phyloP scores from a whole-genome alignment of 2,329 filamentous ascomycete species.

The Aureobasidium sp. region DNA sequence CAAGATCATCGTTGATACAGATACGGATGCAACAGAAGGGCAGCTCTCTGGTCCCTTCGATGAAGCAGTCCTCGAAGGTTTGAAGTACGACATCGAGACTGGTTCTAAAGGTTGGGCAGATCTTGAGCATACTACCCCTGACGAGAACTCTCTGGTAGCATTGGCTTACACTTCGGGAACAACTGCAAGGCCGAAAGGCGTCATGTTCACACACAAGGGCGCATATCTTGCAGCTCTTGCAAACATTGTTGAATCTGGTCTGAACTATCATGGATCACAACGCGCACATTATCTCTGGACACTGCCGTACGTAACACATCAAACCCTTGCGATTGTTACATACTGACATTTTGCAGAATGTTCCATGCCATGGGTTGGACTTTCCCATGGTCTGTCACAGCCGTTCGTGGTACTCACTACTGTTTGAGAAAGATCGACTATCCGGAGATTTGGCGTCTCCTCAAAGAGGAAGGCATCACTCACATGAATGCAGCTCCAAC shows the following conservation, averaged over 20 bases:
- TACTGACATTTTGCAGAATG: constrained; percentile 43
- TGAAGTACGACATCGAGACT: constrained; percentile 60
- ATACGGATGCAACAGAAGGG: constrained; percentile 71
- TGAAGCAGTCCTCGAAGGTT: constrained; percentile 71
- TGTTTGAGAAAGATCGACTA: constrained; percentile 95
- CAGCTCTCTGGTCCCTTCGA: constrained; percentile 74
- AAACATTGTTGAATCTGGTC: constrained; percentile 80
- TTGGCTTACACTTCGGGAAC: constrained; percentile 93
- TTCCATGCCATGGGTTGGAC: constrained; percentile 56
- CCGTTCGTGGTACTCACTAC: constrained; percentile 88
- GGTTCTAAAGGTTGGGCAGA: constrained; percentile 69
- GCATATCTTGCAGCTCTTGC: constrained; percentile 76
- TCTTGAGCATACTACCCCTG: constrained; percentile 59
- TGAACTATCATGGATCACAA: constrained; percentile 59
- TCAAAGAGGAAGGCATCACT: constrained; percentile 81
- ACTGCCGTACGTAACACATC: constrained; percentile 47
- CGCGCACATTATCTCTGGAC: constrained; percentile 71
- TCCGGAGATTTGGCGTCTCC: constrained; percentile 77
- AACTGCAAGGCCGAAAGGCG: constrained; percentile 84
- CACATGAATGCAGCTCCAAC: constrained; percentile 96
- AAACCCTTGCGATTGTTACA: neutral
- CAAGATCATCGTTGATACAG: constrained; percentile 71
- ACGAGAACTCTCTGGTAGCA: constrained; percentile 77
- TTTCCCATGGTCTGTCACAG: constrained; percentile 63
- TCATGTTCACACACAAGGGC: constrained; percentile 83